Conservation (phyloP, 768 basidiomycete genomes). For the Hypholoma sublateritium region DNA sequence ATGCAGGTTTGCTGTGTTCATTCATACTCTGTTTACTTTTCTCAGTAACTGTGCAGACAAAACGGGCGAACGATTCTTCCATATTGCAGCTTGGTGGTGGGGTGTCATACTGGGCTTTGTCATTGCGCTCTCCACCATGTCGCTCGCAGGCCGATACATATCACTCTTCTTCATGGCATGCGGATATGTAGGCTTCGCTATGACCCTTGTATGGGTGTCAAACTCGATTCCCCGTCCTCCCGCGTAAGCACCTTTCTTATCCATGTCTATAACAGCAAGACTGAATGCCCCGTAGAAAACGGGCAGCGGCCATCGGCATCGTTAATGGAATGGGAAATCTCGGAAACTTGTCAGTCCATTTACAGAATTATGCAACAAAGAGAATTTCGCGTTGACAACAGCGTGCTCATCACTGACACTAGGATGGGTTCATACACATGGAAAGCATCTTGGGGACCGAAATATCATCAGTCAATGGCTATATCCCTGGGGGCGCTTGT, state of each 20-base stretch:
- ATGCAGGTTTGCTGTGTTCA: slow-evolving; percentile 33
- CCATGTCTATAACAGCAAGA: neutral
- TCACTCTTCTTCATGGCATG: slow-evolving; percentile 64
- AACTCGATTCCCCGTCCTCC: slow-evolving; percentile 63
- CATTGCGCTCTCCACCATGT: slow-evolving; percentile 55
- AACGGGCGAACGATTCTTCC: slow-evolving; percentile 67
- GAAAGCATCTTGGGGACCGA: slow-evolving; percentile 58
- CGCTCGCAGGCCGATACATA: slow-evolving; percentile 54
- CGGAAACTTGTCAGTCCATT: slow-evolving; percentile 49
- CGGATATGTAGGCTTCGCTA: slow-evolving; percentile 43
- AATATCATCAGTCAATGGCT: slow-evolving; percentile 62
- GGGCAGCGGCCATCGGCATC: slow-evolving; percentile 58
- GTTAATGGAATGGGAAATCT: slow-evolving; percentile 60
- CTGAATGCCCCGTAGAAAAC: slow-evolving; percentile 31
- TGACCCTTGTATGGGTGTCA: slow-evolving; percentile 62
- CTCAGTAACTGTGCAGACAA: slow-evolving; percentile 32
- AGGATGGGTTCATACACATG: slow-evolving; percentile 65
- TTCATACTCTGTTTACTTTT: neutral
- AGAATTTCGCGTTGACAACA: too few relatives aligned
- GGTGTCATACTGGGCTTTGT: slow-evolving; percentile 60
- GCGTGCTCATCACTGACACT: too few relatives aligned
- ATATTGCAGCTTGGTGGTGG: slow-evolving; percentile 58
- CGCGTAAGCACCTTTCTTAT: slow-evolving; percentile 12
- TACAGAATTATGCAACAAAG: too few relatives aligned
- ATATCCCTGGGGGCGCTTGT: slow-evolving; percentile 40